A percentile compares a stretch with the other conserved stretches of the same genome.
Evolutionary conservation across 345 rosid species (phyloP).

Genomic region (Salix udensis): DNA sequence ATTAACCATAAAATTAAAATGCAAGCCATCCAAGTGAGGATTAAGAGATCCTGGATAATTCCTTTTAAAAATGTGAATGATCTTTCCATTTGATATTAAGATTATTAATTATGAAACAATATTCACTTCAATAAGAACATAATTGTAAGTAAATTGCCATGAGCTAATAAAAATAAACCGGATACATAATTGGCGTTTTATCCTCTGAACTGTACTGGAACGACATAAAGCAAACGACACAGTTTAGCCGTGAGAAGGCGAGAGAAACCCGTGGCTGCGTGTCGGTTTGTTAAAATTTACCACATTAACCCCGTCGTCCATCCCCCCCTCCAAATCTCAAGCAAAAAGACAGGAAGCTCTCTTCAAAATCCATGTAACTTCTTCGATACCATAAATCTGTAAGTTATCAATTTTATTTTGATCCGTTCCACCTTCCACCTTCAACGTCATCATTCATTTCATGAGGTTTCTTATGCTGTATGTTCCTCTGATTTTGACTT

Average conservation of each 20-base stretch:
- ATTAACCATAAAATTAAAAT: too few species aligned
- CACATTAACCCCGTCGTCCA: neutral
- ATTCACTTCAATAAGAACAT: too few species aligned
- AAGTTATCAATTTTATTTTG: neutral
- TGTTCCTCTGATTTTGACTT: neutral
- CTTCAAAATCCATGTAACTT: neutral
- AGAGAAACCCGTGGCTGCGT: neutral
- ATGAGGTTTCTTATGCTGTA: neutral
- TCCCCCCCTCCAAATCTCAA: neutral
- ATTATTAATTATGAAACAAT: too few species aligned
- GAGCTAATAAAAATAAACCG: too few species aligned
- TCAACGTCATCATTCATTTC: neutral
- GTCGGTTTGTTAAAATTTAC: neutral
- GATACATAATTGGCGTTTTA: too few species aligned
- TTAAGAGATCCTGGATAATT: too few species aligned
- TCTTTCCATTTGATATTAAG: too few species aligned
- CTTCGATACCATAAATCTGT: neutral
- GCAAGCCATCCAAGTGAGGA: too few species aligned
- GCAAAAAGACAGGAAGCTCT: neutral
- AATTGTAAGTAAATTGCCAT: too few species aligned
- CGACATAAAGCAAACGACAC: neutral
- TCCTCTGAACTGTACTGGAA: too few species aligned
- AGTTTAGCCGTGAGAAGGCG: neutral
- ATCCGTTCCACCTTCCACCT: neutral
- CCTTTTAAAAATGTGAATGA: too few species aligned